Base-by-base conservation (phyloP, 1,284 basidiomycete species). In the Neotropicomus parvogracilis region DNA sequence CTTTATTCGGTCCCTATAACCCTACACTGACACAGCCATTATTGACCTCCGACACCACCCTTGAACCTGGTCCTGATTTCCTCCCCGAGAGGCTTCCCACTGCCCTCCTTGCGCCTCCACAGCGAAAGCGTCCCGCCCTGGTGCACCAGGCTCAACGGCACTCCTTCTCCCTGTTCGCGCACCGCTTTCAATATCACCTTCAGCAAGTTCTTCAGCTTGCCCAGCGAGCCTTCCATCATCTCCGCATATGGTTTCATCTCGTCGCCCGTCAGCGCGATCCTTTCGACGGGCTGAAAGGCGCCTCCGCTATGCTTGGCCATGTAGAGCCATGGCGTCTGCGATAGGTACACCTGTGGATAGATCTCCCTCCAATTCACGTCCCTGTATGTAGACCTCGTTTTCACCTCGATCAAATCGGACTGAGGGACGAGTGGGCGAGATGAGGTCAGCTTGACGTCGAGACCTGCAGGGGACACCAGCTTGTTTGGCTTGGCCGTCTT, bases 341-440 rank as follows among this genome's bases (percentile, higher is more conserved):
- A 70, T 16, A 76, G 54, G 49, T 61, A 72, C 19, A 74, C 41
- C 52, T 75, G 72, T 1, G 70, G 64, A 55, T 71, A 73, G 5
- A 62, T 54, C 3, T 71, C 64, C n/a, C 36, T 53, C 74, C 75
- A 74, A 32, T 71, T 60, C 13, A 62, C 51, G 10, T 61, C 53
- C 9, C 56, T 53, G 26, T 44, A 35, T 2, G 24, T 34, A 1
- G 69, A 61, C 28, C 71, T 62, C 24, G 74, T 75, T 35, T 67
- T 66, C 41, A 77, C 52, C 43, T 77, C 74, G 44, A 75, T 55
- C 43, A 75, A 39, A 29, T 63, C 46, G 2, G 61, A 56, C 34
- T 75, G 74, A 2, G 71, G 63, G 9, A 70, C 62, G 6, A 64
- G 37, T 3, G 53, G 6, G 17, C 49, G 53, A 7, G 59, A 49